Evolutionary conservation across 2,329 filamentous ascomycete species (phyloP), one percentile per base, ranked within the genome.

Genomic region (Diaporthe citriasiana): DNA sequence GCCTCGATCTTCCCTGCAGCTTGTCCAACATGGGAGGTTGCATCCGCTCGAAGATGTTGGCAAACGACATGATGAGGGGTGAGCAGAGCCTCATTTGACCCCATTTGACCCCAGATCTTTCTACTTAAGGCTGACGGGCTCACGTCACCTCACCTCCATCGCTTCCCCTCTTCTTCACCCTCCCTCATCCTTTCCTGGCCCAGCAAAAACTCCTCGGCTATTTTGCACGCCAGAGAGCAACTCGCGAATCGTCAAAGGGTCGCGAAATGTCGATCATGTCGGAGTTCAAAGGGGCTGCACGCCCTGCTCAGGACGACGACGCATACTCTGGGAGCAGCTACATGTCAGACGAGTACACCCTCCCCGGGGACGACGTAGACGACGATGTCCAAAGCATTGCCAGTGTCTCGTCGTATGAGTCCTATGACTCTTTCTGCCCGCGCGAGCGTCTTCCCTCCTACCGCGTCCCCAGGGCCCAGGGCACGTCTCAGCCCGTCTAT

Each of bases 401-500:
- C 45, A 59, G 56, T 19, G n/a, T 10, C 4, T 40, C 27, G 9
- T 75, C 71, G 45, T 30, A 59, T 12, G 71, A 75, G 13, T 71
- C 66, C 10, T 71, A 51, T 15, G 66, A 71, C 22, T 60, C 71
- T 17, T 51, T 22, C 13, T 40, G 51, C 27, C 56, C 35, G 8
- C 57, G 27, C 15, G 71, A 68, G 10, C 40, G 63, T 1, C n/a
- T 75, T 3, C 71, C 71, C 0, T 59, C 66, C 4, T 71, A 75
- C 71, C 70, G 65, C 22, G 72, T 79, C 19, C 66, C 75, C 53
- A 66, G 66, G 59, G 74, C 69, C 7, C 76, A 79, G 10, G 71
- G 71, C 35, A 57, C 73, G 7, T 77, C 73, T 2, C 73, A 76
- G 70, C 71, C 77, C 9, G 77, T 79, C 30, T 81, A 81, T 50